Conservation (phyloP, 768 basidiomycete species). For the Roridomyces roridus region DNA sequence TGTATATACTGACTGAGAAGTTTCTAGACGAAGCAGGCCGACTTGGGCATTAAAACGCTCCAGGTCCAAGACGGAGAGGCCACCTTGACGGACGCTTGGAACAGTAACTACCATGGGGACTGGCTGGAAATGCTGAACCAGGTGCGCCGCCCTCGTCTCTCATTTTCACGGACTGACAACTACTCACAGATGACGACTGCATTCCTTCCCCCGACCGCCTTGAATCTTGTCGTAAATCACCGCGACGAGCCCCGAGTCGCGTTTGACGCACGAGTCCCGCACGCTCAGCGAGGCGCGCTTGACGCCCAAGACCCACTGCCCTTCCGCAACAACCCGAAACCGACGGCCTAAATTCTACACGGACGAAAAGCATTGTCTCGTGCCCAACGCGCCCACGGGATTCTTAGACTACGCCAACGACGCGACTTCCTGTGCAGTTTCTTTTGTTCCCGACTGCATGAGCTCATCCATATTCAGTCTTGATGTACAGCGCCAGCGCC, state of each 20-base stretch:
- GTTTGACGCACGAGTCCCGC: slow-evolving; percentile 14
- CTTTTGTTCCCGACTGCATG: neutral
- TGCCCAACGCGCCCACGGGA: slow-evolving; percentile 7
- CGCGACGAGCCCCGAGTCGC: slow-evolving; percentile 30
- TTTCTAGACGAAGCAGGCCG: neutral
- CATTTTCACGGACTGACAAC: neutral
- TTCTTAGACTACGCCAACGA: slow-evolving; percentile 15
- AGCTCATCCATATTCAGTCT: slow-evolving; percentile 2
- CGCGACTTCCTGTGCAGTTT: slow-evolving; percentile 15
- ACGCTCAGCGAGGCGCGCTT: neutral
- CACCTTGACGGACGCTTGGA: neutral
- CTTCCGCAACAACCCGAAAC: slow-evolving; percentile 8
- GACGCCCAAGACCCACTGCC: neutral
- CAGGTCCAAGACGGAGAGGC: neutral
- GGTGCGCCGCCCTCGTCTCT: neutral
- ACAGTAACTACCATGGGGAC: slow-evolving; percentile 5
- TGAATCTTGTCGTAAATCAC: slow-evolving; percentile 26
- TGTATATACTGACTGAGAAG: neutral
- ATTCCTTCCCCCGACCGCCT: slow-evolving; percentile 2
- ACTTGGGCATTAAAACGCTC: slow-evolving; percentile 17
- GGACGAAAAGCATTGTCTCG: slow-evolving; percentile 13
- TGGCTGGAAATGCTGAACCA: slow-evolving; percentile 12
- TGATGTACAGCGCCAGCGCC: slow-evolving; percentile 20
- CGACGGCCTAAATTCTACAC: slow-evolving; percentile 19
- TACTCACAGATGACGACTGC: neutral